Evolutionary conservation across 1,139 yeast species (phyloP).

Genomic region (Geotrichum armillariae): DNA sequence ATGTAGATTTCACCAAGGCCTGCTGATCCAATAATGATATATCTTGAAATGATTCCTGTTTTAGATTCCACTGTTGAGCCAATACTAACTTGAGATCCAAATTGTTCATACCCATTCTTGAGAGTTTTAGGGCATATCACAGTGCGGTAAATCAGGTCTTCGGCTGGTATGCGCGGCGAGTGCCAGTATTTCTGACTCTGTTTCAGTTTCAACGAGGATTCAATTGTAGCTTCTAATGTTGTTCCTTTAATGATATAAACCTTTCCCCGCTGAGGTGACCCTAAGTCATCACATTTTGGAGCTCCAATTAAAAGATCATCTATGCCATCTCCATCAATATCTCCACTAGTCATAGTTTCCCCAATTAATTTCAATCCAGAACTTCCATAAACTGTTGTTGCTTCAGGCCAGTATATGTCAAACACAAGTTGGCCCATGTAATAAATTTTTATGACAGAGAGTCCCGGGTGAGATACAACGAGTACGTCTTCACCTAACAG

Average conservation of each 20-base stretch:
- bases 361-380: conserved; percentile 45
- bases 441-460: conserved; percentile 35
- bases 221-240: conserved; percentile 25
- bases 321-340: conserved; percentile 41
- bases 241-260: conserved; percentile 44
- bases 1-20: conserved; percentile 36
- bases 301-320: conserved; percentile 49
- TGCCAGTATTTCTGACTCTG: conserved; percentile 39
- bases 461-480: conserved; percentile 40
- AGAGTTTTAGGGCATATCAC: conserved; percentile 5
- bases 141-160: conserved; percentile 17
- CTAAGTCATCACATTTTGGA: conserved; percentile 41
- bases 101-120: conserved; percentile 26
- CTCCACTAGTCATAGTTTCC: conserved; percentile 34
- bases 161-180: conserved; percentile 40
- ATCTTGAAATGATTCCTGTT: conserved; percentile 25
- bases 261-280: conserved; percentile 44
- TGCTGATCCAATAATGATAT: conserved; percentile 34
- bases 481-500: conserved; percentile 30
- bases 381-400: conserved; percentile 38
- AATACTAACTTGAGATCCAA: conserved; percentile 32
- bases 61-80: conserved; percentile 22
- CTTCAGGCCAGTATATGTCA: conserved; percentile 26
- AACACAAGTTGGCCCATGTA: conserved; percentile 30
- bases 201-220: conserved; percentile 18